phyloP scores from a whole-genome alignment of 1,284 basidiomycete species.

The Sporisorium sorghi region DNA sequence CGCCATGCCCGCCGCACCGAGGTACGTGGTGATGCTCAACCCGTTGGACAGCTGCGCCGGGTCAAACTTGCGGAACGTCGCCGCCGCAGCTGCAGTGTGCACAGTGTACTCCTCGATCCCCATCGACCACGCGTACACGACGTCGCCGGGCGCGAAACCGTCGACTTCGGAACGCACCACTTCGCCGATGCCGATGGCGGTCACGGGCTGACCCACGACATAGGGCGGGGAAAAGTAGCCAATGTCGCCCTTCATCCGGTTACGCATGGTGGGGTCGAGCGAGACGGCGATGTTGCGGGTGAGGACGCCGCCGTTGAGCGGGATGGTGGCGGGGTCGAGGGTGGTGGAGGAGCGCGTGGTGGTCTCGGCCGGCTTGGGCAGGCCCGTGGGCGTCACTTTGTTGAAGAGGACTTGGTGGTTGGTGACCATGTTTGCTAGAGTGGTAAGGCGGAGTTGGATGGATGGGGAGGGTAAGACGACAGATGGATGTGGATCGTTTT shows the following conservation, averaged over 20 bases:
- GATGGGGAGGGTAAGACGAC: not conserved
- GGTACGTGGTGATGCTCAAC: slow-evolving; percentile 58
- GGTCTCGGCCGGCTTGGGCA: slow-evolving; percentile 45
- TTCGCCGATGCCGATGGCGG: slow-evolving; percentile 45
- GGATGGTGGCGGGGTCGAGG: slow-evolving; percentile 42
- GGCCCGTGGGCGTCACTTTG: slow-evolving; percentile 36
- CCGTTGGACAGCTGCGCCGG: slow-evolving; percentile 20
- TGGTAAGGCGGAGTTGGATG: not conserved
- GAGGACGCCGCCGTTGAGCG: slow-evolving; percentile 45
- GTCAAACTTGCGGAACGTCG: slow-evolving; percentile 39
- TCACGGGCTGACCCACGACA: slow-evolving; percentile 30
- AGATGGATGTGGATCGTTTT: too few relatives aligned
- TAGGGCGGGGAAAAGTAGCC: slow-evolving; percentile 47
- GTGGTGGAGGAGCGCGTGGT: slow-evolving; percentile 24
- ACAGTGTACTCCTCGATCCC: slow-evolving; percentile 48
- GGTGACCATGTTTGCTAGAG: slow-evolving; percentile 41
- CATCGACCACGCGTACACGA: slow-evolving; percentile 34
- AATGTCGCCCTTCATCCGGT: slow-evolving; percentile 50
- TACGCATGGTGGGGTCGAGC: slow-evolving; percentile 54
- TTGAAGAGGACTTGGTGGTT: slow-evolving; percentile 55
- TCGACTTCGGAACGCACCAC: slow-evolving; percentile 36
- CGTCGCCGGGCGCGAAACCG: slow-evolving; percentile 25
- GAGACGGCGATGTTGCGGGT: slow-evolving; percentile 50
- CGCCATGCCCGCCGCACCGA: slow-evolving; percentile 68
- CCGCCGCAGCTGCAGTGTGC: slow-evolving; percentile 11